Evolutionary conservation across 768 basidiomycete species (phyloP).

Genomic region (Kwoniella sp.): DNA sequence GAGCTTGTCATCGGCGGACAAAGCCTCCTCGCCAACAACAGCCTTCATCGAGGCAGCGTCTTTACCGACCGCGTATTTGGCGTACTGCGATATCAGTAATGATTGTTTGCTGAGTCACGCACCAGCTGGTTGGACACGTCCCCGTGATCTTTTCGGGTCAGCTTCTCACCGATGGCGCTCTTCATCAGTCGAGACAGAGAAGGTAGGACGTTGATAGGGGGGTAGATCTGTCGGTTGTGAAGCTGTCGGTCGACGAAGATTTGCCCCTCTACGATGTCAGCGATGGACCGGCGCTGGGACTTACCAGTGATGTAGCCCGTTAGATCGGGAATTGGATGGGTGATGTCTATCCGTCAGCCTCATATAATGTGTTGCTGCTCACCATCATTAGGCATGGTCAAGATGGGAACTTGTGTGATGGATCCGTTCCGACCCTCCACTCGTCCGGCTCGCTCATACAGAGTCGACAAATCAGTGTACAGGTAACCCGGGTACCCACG

Average conservation of each 20-base stretch:
- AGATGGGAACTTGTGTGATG: slow-evolving; percentile 98
- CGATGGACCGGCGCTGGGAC: not conserved
- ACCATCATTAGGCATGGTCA: slow-evolving; percentile 99
- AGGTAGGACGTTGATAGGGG: slow-evolving; percentile 97
- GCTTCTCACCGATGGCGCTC: slow-evolving; percentile 94
- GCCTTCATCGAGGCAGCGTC: slow-evolving; percentile 99
- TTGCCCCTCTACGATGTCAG: slow-evolving; percentile 78
- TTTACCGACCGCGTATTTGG: slow-evolving; percentile 95
- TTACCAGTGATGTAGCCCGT: slow-evolving; percentile 78
- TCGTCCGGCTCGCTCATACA: slow-evolving; percentile 98
- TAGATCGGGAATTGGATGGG: slow-evolving; percentile 99
- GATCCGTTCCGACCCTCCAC: slow-evolving; percentile 96
- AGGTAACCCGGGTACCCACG: slow-evolving; percentile 76
- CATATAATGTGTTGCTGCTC: slow-evolving; percentile 45
- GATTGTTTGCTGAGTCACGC: slow-evolving; percentile 41
- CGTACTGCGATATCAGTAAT: slow-evolving; percentile 59
- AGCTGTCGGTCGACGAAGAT: slow-evolving; percentile 97
- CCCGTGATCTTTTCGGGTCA: slow-evolving; percentile 96
- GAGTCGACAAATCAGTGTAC: slow-evolving; percentile 97
- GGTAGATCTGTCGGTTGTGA: slow-evolving; percentile 84
- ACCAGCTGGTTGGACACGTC: slow-evolving; percentile 99
- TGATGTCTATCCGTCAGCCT: slow-evolving; percentile 68
- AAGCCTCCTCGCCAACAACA: slow-evolving; percentile 96
- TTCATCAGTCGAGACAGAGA: slow-evolving; percentile 99
- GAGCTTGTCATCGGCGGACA: slow-evolving; percentile 90